Evolutionary conservation across 495 filamentous ascomycete genomes (phyloP).

Genomic region (Xylaria telfairii): DNA sequence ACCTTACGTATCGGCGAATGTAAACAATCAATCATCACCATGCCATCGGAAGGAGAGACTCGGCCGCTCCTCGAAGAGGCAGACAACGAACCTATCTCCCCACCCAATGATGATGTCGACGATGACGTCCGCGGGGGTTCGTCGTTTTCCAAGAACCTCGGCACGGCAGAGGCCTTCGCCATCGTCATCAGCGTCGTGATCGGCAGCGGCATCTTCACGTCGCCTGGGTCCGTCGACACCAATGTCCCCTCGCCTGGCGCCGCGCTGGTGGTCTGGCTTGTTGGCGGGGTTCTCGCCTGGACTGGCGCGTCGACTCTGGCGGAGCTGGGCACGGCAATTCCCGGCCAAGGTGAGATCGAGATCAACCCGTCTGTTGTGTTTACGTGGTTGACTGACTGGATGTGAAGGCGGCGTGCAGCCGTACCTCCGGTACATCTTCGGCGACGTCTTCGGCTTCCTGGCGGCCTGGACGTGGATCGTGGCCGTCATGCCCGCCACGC

Average conservation of each 20-base stretch:
- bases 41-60: constrained; percentile 31
- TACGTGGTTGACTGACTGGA: neutral
- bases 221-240: constrained; percentile 61
- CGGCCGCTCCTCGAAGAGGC: constrained; percentile 37
- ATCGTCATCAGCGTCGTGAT: constrained; percentile 63
- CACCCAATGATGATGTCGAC: constrained; percentile 9
- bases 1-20: too few relatives aligned
- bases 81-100: constrained; percentile 17
- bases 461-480: constrained; percentile 65
- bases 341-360: constrained; percentile 47
- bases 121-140: constrained; percentile 25
- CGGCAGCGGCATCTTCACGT: constrained; percentile 63
- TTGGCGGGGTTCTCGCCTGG: constrained; percentile 62
- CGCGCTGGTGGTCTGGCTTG: constrained; percentile 59
- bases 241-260: constrained; percentile 61
- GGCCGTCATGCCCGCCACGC: constrained; percentile 61
- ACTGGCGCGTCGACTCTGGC: constrained; percentile 60
- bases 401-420: constrained; percentile 57
- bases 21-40: neutral
- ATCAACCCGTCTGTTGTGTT: neutral
- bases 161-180: constrained; percentile 58
- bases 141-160: constrained; percentile 55
- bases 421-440: constrained; percentile 61
- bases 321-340: constrained; percentile 61
- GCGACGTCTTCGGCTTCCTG: constrained; percentile 60